A percentile compares a stretch with the other conserved stretches of the same genome.
Evolutionary conservation across 2,329 filamentous ascomycete species (phyloP).

Genomic region (Coniochaeta sp.): DNA sequence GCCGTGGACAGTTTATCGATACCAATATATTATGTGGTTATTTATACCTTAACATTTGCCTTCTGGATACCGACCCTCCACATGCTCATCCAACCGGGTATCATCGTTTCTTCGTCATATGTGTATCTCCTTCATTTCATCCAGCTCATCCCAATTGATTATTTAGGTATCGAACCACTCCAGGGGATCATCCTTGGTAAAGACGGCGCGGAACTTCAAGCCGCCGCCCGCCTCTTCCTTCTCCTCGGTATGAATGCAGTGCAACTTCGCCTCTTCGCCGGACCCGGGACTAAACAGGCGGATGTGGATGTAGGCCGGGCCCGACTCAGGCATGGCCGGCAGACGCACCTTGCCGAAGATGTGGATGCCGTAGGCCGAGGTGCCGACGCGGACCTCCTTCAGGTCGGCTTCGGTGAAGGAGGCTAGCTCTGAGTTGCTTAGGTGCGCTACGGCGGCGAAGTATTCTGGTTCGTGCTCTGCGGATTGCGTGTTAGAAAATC

Average conservation of each 20-base stretch:
- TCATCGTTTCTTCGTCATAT: not conserved
- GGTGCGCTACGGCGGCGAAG: slow-evolving; percentile 38
- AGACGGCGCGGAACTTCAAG: slow-evolving; percentile 37
- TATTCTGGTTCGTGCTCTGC: slow-evolving; percentile 47
- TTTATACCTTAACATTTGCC: not conserved
- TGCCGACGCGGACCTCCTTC: slow-evolving; percentile 33
- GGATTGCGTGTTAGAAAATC: not conserved
- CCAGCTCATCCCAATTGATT: slow-evolving; percentile 1
- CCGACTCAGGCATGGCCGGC: slow-evolving; percentile 28
- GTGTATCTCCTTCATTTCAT: not conserved
- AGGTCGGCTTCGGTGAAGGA: slow-evolving; percentile 30
- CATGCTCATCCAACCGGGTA: not conserved
- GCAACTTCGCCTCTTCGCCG: slow-evolving; percentile 31
- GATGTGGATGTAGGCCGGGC: slow-evolving; percentile 37
- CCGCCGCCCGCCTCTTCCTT: slow-evolving; percentile 31
- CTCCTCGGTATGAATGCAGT: slow-evolving; percentile 41
- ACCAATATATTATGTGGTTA: not conserved
- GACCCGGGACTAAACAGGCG: slow-evolving; percentile 35
- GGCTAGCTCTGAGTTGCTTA: slow-evolving; percentile 29
- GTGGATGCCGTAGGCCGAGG: slow-evolving; percentile 38
- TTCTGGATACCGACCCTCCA: not conserved
- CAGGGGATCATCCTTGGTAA: slow-evolving; percentile 34
- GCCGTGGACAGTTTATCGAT: slow-evolving; percentile 1
- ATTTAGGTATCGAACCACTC: slow-evolving; percentile 46
- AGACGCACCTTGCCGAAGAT: slow-evolving; percentile 41